Percentiles rank a stretch among this genome's conserved stretches.
Evolutionary conservation across 441 rosid genomes (phyloP).

Genomic region (Adansonia grandidieri): DNA sequence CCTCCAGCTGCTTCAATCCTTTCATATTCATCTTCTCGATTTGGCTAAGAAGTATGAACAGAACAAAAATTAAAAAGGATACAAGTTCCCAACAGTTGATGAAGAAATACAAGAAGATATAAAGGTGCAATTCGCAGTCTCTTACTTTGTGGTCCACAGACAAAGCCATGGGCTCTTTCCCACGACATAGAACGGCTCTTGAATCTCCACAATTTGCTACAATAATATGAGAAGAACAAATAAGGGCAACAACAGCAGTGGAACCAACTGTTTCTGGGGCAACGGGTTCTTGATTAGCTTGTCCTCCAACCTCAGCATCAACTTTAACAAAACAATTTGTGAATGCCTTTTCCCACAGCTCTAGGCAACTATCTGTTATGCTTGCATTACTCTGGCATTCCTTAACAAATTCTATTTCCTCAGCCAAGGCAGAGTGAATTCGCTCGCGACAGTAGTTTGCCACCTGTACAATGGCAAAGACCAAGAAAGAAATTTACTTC

Average conservation of each 20-base stretch:
- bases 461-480: conserved; percentile 51
- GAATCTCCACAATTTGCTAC: conserved; percentile 95
- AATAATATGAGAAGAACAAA: conserved; percentile 78
- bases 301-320: conserved; percentile 78
- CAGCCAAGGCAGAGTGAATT: conserved; percentile 64
- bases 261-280: conserved; percentile 95
- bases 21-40: conserved; percentile 87
- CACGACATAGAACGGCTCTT: conserved; percentile 87
- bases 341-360: conserved; percentile 73
- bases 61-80: conserved; percentile 5
- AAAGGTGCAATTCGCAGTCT: conserved; percentile 7
- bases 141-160: conserved; percentile 92
- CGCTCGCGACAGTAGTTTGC: conserved; percentile 78
- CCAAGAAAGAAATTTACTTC: conserved; percentile 7
- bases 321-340: conserved; percentile 72
- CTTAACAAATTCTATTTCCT: conserved; percentile 57
- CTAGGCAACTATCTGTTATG: conserved; percentile 55
- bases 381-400: conserved; percentile 43
- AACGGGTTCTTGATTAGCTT: conserved; percentile 53
- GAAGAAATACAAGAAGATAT: conserved; percentile 8
- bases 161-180: conserved; percentile 81
- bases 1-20: conserved; percentile 96
- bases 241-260: conserved; percentile 80
- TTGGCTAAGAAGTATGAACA: conserved; percentile 55
- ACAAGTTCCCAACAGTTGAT: conserved; percentile 9